Evolutionary conservation across 306 rosid species (phyloP).

Genomic region (Malus domestica): DNA sequence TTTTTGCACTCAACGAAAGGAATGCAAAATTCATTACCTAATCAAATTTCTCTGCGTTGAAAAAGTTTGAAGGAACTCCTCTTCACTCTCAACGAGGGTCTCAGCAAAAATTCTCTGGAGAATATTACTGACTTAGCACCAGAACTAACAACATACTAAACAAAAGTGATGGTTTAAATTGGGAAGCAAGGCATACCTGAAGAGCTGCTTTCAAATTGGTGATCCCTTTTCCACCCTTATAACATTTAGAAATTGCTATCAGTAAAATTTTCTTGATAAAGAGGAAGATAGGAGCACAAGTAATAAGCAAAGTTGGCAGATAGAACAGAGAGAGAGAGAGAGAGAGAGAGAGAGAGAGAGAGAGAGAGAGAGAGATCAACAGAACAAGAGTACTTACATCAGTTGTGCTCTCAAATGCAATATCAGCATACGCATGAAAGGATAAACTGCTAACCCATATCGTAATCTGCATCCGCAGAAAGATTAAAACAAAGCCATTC

Average conservation of each 20-base stretch:
- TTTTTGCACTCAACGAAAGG: not conserved
- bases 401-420: constrained; percentile 47
- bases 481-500: not conserved
- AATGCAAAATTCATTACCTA: constrained; percentile 33
- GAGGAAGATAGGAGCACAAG: not conserved
- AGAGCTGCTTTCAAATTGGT: constrained; percentile 74
- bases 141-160: constrained; percentile 4
- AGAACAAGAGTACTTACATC: constrained; percentile 57
- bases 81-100: constrained; percentile 75
- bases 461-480: constrained; percentile 47
- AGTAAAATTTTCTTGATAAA: constrained; percentile 1
- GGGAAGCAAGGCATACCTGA: constrained; percentile 41
- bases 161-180: not conserved
- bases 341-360: not conserved
- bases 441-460: constrained; percentile 80
- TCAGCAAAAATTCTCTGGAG: constrained; percentile 76
- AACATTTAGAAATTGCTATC: constrained; percentile 21
- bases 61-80: constrained; percentile 66
- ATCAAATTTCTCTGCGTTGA: constrained; percentile 41
- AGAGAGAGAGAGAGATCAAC: not conserved
- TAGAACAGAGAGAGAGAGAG: not conserved
- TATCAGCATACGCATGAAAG: constrained; percentile 69
- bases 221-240: constrained; percentile 84
- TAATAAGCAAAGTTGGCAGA: not conserved
- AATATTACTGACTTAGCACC: constrained; percentile 15